Evolutionary conservation across 768 basidiomycete genomes (phyloP).

Genomic region (Suillus brevipes): DNA sequence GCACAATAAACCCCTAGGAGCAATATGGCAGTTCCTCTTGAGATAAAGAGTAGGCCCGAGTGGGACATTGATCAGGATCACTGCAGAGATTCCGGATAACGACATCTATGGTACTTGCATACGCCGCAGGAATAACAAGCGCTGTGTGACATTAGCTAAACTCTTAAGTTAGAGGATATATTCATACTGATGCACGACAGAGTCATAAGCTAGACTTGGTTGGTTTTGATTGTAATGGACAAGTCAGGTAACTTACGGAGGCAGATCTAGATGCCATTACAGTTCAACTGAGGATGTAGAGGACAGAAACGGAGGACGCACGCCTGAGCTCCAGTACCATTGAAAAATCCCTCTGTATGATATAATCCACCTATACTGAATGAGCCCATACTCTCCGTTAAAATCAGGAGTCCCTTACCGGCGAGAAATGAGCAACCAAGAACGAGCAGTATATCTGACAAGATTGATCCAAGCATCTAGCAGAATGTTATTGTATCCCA

Average conservation of each 20-base stretch:
- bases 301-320: no score
- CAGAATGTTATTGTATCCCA: neutral
- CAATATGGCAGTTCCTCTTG: conserved; percentile 77
- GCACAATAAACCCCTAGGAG: conserved; percentile 72
- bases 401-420: neutral
- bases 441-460: neutral
- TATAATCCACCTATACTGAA: neutral
- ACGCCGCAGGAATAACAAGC: conserved; percentile 89
- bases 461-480: neutral
- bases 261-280: no score
- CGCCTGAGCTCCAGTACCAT: no score
- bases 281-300: no score
- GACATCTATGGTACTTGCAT: conserved; percentile 47
- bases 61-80: conserved; percentile 14
- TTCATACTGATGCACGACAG: no score
- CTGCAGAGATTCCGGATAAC: neutral
- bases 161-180: neutral
- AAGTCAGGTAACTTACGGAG: no score
- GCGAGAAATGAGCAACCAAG: neutral
- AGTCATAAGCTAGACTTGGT: no score
- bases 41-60: conserved; percentile 68
- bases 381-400: neutral
- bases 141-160: conserved; percentile 39
- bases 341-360: neutral
- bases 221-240: no score